Conservation (phyloP, 2,329 filamentous ascomycete genomes). For the Aureobasidium sp. region DNA sequence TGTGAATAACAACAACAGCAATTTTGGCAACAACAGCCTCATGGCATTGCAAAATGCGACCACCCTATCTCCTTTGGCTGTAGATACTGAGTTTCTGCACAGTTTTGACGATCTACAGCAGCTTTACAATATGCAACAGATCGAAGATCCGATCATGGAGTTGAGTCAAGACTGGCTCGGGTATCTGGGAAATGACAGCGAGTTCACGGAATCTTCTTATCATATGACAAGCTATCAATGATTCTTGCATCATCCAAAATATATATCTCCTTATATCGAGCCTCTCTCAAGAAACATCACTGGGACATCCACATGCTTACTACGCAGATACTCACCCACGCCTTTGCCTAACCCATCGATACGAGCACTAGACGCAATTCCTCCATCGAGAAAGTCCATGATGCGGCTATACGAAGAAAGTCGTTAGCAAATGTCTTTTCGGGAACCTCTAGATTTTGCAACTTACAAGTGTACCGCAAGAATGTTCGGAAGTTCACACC, state of each 20-base stretch:
- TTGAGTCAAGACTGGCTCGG: constrained; percentile 39
- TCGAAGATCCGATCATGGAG: constrained; percentile 34
- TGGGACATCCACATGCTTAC: constrained; percentile 21
- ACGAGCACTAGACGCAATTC: constrained; percentile 19
- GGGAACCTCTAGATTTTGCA: not conserved
- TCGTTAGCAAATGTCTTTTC: not conserved
- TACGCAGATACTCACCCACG: constrained; percentile 22
- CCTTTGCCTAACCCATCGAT: constrained; percentile 23
- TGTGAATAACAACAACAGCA: not conserved
- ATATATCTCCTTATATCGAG: not conserved
- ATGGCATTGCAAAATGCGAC: not conserved
- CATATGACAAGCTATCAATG: not conserved
- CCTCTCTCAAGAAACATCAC: constrained; percentile 21
- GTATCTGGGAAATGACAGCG: constrained; percentile 22
- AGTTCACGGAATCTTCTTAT: not conserved
- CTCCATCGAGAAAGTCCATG: constrained; percentile 22
- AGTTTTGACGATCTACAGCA: constrained; percentile 41
- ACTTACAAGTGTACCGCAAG: constrained; percentile 43
- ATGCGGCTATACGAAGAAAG: constrained; percentile 9
- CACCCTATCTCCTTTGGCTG: constrained; percentile 30
- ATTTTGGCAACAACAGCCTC: not conserved
- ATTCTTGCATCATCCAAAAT: too few relatives aligned
- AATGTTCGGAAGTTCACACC: constrained; percentile 43
- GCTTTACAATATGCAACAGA: constrained; percentile 28
- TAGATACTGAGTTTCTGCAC: constrained; percentile 44